phyloP scores from a whole-genome alignment of 1,284 basidiomycete genomes.

The Psilocybe mexicana region DNA sequence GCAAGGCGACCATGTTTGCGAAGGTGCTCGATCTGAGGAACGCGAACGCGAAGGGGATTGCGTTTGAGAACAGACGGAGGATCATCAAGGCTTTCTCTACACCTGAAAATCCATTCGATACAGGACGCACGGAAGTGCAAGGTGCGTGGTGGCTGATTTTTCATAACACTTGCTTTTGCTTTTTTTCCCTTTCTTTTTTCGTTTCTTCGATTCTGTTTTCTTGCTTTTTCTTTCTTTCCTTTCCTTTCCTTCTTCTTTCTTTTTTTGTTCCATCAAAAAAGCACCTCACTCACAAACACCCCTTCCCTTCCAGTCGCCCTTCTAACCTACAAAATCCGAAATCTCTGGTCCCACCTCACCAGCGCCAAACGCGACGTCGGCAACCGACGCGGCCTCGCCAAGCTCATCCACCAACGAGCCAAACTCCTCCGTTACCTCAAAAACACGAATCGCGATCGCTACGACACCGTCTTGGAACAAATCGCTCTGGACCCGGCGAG shows the following conservation, averaged over 20 bases:
- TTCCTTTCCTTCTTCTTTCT: conserved; percentile 2
- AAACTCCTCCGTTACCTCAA: conserved; percentile 85
- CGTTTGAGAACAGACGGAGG: conserved; percentile 82
- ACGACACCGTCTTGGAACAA: conserved; percentile 71
- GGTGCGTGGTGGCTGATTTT: conserved; percentile 47
- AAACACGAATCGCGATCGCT: conserved; percentile 65
- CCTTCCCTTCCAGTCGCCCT: conserved; percentile 66
- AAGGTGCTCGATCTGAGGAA: conserved; percentile 84
- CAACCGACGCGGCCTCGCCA: conserved; percentile 73
- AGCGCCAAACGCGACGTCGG: conserved; percentile 75
- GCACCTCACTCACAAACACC: neutral
- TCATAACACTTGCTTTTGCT: neutral
- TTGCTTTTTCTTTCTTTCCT: neutral
- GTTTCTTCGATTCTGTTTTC: neutral
- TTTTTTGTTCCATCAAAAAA: neutral
- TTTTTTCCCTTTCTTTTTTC: conserved; percentile 6
- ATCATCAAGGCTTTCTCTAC: conserved; percentile 82
- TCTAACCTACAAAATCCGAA: conserved; percentile 84
- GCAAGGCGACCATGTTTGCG: conserved; percentile 68
- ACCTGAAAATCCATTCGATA: conserved; percentile 67
- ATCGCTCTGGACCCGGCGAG: conserved; percentile 78
- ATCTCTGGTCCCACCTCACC: conserved; percentile 74
- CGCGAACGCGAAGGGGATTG: conserved; percentile 81
- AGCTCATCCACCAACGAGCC: conserved; percentile 81
- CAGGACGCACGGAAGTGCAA: conserved; percentile 87